These are phyloP conservation scores for Trichophyton schoenleinii DNA, from an alignment of 2,329 filamentous ascomycete species.

Conservation along the genomic window DNA sequence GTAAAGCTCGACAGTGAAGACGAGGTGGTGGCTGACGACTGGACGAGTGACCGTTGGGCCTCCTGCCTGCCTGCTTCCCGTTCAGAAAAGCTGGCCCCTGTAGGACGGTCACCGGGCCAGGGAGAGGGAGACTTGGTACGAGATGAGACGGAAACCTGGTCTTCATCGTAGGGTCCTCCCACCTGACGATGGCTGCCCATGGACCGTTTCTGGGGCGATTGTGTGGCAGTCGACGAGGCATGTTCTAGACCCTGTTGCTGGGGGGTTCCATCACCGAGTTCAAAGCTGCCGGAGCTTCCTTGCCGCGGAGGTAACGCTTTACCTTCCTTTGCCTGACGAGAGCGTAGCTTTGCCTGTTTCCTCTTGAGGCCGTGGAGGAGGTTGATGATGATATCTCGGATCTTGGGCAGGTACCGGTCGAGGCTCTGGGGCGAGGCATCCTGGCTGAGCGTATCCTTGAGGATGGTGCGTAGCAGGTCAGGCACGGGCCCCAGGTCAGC, in stretches of 20 bases:
- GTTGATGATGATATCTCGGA: conserved; percentile 97
- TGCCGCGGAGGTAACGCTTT: conserved; percentile 29
- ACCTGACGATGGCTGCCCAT: conserved; percentile 11
- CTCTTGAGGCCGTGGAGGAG: conserved; percentile 89
- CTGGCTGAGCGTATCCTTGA: conserved; percentile 92
- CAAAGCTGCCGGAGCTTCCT: conserved; percentile 36
- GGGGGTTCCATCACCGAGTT: conserved; percentile 32
- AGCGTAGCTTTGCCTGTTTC: conserved; percentile 78
- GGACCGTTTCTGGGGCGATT: conserved; percentile 24
- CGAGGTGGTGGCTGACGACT: conserved; percentile 9
- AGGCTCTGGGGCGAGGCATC: conserved; percentile 88
- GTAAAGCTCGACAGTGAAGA: conserved; percentile 49
- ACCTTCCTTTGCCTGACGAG: conserved; percentile 40
- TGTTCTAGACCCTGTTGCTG: conserved; percentile 33
- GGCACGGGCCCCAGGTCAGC: conserved; percentile 89
- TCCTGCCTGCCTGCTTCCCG: conserved; percentile 30
- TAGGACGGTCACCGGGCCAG: conserved; percentile 17
- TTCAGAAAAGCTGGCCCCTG: conserved; percentile 24
- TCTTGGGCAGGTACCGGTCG: conserved; percentile 83
- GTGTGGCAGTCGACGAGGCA: conserved; percentile 14
- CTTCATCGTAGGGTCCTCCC: conserved; percentile 27
- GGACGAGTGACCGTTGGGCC: conserved; percentile 24
- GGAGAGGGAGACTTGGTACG: conserved; percentile 18
- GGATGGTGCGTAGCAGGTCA: conserved; percentile 74
- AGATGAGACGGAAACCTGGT: conserved; percentile 18